Conservation (phyloP, 208 protist species). For the Crithidia expoeki region DNA sequence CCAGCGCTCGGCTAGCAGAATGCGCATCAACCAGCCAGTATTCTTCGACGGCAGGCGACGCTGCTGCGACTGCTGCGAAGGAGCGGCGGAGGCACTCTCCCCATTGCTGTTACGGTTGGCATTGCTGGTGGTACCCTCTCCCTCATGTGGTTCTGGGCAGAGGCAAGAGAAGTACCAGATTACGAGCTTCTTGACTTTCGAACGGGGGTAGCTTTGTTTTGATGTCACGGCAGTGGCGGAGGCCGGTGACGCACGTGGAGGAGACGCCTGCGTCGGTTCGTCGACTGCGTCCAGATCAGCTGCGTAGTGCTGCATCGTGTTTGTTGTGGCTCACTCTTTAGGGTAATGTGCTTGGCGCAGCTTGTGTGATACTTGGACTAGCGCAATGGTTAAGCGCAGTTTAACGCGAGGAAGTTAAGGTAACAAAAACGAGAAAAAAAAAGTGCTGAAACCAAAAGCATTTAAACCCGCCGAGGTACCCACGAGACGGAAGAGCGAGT, state of each 20-base stretch:
- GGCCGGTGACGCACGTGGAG: neutral
- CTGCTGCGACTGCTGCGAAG: neutral
- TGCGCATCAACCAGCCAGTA: slow-evolving; percentile 33
- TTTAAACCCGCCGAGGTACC: no score
- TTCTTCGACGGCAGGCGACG: neutral
- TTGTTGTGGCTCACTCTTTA: no score
- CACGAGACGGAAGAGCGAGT: neutral
- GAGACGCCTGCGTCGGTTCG: neutral
- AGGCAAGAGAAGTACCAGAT: slow-evolving; percentile 48
- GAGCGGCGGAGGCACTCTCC: neutral
- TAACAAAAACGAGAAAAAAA: neutral
- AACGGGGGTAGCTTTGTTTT: neutral
- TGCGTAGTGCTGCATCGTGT: neutral
- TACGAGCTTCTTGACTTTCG: slow-evolving; percentile 20
- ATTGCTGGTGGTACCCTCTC: neutral
- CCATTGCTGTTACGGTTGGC: neutral
- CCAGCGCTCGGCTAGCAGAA: slow-evolving; percentile 47
- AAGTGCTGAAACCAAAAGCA: neutral
- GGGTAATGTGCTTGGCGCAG: no score
- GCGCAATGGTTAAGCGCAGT: no score
- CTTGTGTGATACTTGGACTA: neutral
- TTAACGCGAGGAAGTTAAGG: no score
- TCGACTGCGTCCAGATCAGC: slow-evolving; percentile 17
- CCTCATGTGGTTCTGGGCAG: slow-evolving; percentile 26
- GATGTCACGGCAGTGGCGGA: slow-evolving; percentile 1